Percentiles rank a stretch among this genome's conserved stretches.
Evolutionary conservation across 345 rosid genomes (phyloP).

Genomic region (Lepidium africanum): DNA sequence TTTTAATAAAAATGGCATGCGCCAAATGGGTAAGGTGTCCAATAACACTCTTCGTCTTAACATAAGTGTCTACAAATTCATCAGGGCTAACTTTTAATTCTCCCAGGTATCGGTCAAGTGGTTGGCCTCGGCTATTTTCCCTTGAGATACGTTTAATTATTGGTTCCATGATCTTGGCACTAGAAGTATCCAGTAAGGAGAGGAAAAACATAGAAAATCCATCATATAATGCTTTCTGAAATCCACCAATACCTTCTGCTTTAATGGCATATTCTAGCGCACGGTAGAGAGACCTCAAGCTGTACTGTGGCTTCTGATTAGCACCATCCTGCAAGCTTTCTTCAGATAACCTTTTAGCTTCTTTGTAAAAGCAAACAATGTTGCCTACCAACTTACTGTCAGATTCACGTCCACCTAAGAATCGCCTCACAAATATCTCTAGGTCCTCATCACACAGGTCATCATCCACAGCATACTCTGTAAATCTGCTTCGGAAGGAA

Average conservation of each 20-base stretch:
- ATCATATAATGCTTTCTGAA: constrained; percentile 68
- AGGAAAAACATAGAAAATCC: constrained; percentile 92
- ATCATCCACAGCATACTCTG: constrained; percentile 88
- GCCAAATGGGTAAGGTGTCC: constrained; percentile 73
- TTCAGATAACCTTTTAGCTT: constrained; percentile 65
- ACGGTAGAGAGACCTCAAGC: constrained; percentile 91
- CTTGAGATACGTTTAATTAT: constrained; percentile 46
- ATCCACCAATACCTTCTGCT: constrained; percentile 51
- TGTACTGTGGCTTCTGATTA: constrained; percentile 93
- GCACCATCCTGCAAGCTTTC: constrained; percentile 98
- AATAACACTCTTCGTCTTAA: constrained; percentile 64
- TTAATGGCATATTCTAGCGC: constrained; percentile 72
- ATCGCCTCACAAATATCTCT: constrained; percentile 56
- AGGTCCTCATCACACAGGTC: constrained; percentile 63
- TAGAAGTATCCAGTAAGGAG: constrained; percentile 67
- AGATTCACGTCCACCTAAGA: constrained; percentile 50
- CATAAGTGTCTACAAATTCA: constrained; percentile 50
- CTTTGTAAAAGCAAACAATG: constrained; percentile 65
- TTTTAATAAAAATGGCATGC: constrained; percentile 72
- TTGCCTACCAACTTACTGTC: constrained; percentile 45
- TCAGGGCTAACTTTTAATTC: constrained; percentile 26
- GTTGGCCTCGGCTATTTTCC: constrained; percentile 30
- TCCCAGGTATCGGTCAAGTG: constrained; percentile 39
- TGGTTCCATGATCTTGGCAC: constrained; percentile 66
- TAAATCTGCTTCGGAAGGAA: constrained; percentile 72